Percentiles rank a stretch among this genome's conserved stretches.
phyloP scores from a whole-genome alignment of 108 stramenopile species.

The Nannochloropsis salina region DNA sequence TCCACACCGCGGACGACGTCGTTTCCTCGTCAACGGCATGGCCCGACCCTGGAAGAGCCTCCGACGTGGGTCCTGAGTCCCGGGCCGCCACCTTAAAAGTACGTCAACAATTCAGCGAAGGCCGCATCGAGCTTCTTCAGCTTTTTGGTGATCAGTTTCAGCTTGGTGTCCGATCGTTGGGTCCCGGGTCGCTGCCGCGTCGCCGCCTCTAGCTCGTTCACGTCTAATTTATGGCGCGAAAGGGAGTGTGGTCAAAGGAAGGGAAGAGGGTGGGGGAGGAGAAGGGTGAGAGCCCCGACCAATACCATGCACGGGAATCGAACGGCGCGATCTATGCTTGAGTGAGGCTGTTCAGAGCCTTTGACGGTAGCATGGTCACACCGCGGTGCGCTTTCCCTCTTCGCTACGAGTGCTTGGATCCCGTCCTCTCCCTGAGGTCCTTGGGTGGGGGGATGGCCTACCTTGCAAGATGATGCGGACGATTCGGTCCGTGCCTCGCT shows the following conservation, averaged over 20 bases:
- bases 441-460: no score
- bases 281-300: neutral
- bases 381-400: no score
- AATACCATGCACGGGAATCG: neutral
- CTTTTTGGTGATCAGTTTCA: slow-evolving; percentile 23
- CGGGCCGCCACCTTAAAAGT: neutral
- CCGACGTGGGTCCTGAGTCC: no score
- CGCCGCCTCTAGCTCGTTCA: slow-evolving; percentile 19
- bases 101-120: neutral
- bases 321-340: neutral
- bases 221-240: neutral
- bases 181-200: neutral
- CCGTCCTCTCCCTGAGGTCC: no score
- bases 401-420: no score
- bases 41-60: no score
- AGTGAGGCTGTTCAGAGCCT: neutral
- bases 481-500: slow-evolving; percentile 21
- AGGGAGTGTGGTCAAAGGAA: no score
- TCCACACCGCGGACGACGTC: no score
- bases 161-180: neutral
- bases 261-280: no score
- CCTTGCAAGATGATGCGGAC: slow-evolving; percentile 23
- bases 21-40: no score
- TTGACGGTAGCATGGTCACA: neutral
- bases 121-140: slow-evolving; percentile 22